These are phyloP conservation scores for Vigna hirtella DNA, from an alignment of 306 rosid genomes.

Conservation along the genomic window DNA sequence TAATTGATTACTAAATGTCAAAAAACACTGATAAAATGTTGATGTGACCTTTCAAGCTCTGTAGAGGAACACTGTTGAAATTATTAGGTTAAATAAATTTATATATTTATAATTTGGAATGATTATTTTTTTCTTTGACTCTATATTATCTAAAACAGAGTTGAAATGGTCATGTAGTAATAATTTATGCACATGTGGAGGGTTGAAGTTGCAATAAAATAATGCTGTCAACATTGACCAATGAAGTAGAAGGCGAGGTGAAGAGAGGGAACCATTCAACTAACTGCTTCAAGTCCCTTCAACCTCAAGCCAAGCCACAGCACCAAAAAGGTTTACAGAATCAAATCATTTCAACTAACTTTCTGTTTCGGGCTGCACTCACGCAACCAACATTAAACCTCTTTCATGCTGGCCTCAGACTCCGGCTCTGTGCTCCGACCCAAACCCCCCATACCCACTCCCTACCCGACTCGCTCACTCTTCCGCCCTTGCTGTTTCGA, in stretches of 20 bases:
- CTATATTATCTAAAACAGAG: not conserved
- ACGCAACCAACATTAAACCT: not conserved
- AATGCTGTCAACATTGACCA: not conserved
- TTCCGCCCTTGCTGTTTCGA: constrained; percentile 2
- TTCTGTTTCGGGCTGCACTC: not conserved
- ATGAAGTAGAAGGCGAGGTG: not conserved
- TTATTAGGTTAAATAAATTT: too few relatives aligned
- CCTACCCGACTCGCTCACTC: not conserved
- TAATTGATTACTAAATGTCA: too few relatives aligned
- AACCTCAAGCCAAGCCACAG: constrained; percentile 18
- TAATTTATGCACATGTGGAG: not conserved
- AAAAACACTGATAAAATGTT: too few relatives aligned
- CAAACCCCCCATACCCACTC: constrained; percentile 24
- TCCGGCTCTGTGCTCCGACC: constrained; percentile 45
- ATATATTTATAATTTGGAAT: too few relatives aligned
- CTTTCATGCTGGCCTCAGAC: constrained; percentile 51
- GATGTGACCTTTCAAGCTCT: too few relatives aligned
- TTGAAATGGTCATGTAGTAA: constrained; percentile 20
- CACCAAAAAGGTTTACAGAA: not conserved
- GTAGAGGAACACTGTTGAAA: too few relatives aligned
- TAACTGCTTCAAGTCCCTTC: constrained; percentile 16
- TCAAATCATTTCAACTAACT: not conserved
- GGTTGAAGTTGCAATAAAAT: not conserved
- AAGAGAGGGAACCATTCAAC: not conserved
- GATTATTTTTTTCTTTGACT: too few relatives aligned